Base-by-base conservation (phyloP, 257 asterid species). In the Primulina eburnea region DNA sequence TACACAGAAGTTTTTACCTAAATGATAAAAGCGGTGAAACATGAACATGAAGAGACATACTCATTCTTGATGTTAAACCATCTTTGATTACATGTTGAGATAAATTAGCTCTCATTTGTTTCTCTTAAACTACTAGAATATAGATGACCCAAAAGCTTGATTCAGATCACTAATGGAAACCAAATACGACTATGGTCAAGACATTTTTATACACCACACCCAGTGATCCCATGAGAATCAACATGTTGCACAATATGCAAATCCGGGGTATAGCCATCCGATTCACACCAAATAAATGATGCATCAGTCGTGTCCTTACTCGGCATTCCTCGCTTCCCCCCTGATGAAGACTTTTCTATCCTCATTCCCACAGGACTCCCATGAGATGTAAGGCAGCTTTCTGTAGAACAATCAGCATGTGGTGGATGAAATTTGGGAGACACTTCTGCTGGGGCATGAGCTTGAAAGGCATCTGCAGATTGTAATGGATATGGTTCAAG, bases 331-430 rank as follows among this genome's bases (percentile, higher is more conserved):
- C 84, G 81, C 82, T 77, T 84, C 11, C 81, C 85, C 35, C 78
- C 85, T 0, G 88, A 78, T 17, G 90, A 74, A 62, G 87, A 86
- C 65, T 89, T 87, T 76, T 82, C 92, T 50, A 66, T 73, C 64
- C 83, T 84, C 73, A 86, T 61, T 34, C 90, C 87, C 8, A 82
- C 84, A 0, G 90, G 86, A 43, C 91, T 83, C 74, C 76, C 96
- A 72, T 84, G 96, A 34, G 96, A 85, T 65, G 96, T 89, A 60
- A 89, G 85, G 83, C 96, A 85, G 83, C 96, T 87, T 67, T 89
- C 93, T 0, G 96, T 85, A 58, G 92, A 88, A 20, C 30, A 18
- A 34, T n/a, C 68, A 62, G 67, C 67, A n/a, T 30, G 67, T 7
- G 33, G 67, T 7, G 28, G 9, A 33, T 38, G 50, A 62, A 62